Base-by-base conservation (phyloP, 257 asterid genomes). In the Solanum pinnatisectum region DNA sequence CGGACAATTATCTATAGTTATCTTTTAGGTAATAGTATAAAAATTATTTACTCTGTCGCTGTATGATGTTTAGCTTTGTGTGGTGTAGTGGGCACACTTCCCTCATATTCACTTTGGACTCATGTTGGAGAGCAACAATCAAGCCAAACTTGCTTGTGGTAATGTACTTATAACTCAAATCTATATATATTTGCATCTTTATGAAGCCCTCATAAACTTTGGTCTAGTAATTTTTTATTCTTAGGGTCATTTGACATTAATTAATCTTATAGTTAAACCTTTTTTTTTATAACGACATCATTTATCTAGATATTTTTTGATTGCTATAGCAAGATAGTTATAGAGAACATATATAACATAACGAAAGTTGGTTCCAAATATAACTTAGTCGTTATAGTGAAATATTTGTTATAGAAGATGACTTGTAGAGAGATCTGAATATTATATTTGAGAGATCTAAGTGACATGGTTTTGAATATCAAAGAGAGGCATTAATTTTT, bases 41-140 rank as follows among this genome's bases (percentile, higher is more conserved):
- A 23, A 49, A 5, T 49, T 27, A 1, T 35, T 56, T 84, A 39
- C 39, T n/a, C 27, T 59, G 1, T 72, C 1, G 1, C n/a, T 14
- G 16, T 32, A 76, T 68, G 73, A 88, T 30, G 40, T 70, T 25
- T 65, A 30, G 14, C 56, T 49, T 88, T 63, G 5, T 88, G 36
- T 87, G 84, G 23, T 81, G 65, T 40, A 96, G 98, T 96, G 98
- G 98, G 98, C 98, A 88, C 98, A 96, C 87, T 96, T 95, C 87
- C 98, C 98, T 92, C 98, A 96, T 85, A 96, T 96, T 91, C 98
- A 96, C 90, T 96, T 95, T 87, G 98, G 98, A 83, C 94, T 96
- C 82, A 96, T 95, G 98, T 79, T 96, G 96, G 98, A 96, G 93
- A 91, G 90, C 88, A 94, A 90, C 84, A 94, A 91, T 91, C 94